Percentiles rank a stretch among this genome's conserved stretches.
Evolutionary conservation across 2,329 filamentous ascomycete species (phyloP).

Genomic region (Pseudogymnoascus sp.): DNA sequence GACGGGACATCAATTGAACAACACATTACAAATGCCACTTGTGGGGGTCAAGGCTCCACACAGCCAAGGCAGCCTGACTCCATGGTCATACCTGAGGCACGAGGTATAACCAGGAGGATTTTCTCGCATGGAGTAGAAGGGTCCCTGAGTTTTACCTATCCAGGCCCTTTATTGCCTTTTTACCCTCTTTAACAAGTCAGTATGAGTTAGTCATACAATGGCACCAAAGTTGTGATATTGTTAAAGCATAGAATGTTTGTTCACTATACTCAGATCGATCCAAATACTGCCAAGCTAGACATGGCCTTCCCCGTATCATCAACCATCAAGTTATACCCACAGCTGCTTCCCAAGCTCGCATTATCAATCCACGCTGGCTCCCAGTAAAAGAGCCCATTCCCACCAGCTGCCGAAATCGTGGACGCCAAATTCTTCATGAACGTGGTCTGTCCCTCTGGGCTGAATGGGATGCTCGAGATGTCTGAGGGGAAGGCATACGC

Average conservation of each 20-base stretch:
- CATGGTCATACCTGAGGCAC: neutral
- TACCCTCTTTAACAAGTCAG: neutral
- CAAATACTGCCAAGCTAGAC: slow-evolving; percentile 48
- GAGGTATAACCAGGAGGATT: neutral
- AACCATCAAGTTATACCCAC: slow-evolving; percentile 55
- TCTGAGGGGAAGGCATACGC: slow-evolving; percentile 52
- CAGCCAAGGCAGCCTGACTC: neutral
- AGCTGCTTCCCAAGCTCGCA: slow-evolving; percentile 54
- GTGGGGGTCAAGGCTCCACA: neutral
- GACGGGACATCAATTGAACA: neutral
- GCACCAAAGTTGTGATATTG: neutral
- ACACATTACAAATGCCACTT: neutral
- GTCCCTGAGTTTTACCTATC: neutral
- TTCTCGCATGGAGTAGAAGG: neutral
- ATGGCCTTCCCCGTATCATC: slow-evolving; percentile 43
- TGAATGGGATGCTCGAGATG: slow-evolving; percentile 50
- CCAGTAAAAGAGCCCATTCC: slow-evolving; percentile 62
- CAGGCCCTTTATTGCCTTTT: neutral
- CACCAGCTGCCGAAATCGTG: slow-evolving; percentile 45
- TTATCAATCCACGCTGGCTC: slow-evolving; percentile 65
- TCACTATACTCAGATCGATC: slow-evolving; percentile 32
- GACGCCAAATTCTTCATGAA: slow-evolving; percentile 53
- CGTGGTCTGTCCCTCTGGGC: slow-evolving; percentile 50
- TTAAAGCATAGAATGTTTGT: neutral
- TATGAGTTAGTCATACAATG: neutral